Evolutionary conservation across 306 rosid species (phyloP).

Genomic region (Pterocarpus santalinus): DNA sequence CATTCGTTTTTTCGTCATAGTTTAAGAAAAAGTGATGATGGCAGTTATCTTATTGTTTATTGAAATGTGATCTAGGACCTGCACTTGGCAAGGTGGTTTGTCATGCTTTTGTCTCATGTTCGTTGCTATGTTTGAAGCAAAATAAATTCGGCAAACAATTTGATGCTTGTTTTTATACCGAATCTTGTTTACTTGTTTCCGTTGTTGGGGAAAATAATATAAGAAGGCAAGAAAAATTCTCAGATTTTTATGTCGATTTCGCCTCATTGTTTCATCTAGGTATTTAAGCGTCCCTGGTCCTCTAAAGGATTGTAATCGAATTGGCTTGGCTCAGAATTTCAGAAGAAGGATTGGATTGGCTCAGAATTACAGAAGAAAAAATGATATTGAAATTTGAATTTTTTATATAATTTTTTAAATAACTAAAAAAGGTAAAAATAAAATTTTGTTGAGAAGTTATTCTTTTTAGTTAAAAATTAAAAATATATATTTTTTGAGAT

Average conservation of each 20-base stretch:
- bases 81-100: slow-evolving; percentile 37
- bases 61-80: slow-evolving; percentile 40
- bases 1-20: slow-evolving; percentile 31
- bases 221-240: neutral
- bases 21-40: slow-evolving; percentile 33
- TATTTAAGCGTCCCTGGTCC: no score
- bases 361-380: no score
- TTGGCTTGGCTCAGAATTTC: no score
- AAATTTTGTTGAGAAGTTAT: no score
- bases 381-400: no score
- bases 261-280: no score
- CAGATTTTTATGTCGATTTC: neutral
- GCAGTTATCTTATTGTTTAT: slow-evolving; percentile 22
- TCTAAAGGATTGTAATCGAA: no score
- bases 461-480: no score
- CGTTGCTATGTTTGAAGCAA: slow-evolving; percentile 21
- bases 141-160: slow-evolving; percentile 46
- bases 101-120: slow-evolving; percentile 29
- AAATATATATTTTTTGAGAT: no score
- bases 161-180: neutral
- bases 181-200: slow-evolving; percentile 3
- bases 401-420: no score
- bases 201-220: neutral
- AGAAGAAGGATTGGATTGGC: no score
- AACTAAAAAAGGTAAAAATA: no score